Evolutionary conservation across 805 yeast species (phyloP), one percentile per base, ranked within the genome.

Genomic region (Torulaspora indica): DNA sequence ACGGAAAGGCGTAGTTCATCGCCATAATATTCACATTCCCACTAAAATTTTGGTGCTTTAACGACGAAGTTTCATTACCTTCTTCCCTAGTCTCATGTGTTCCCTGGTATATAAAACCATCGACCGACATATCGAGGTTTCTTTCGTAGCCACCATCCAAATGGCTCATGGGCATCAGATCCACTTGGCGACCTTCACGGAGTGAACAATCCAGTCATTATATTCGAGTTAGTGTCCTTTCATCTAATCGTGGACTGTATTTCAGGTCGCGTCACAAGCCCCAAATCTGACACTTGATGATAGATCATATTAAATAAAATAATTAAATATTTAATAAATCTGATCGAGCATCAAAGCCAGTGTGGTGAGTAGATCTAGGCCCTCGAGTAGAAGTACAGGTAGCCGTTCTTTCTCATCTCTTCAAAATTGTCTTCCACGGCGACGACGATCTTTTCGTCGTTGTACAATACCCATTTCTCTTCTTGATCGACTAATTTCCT

Each of bases 371-470:
- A n/a, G n/a, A n/a, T n/a, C n/a, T n/a, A n/a, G n/a, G n/a, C n/a
- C n/a, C n/a, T n/a, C n/a, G n/a, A n/a, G n/a, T n/a, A 65, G 23
- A 64, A 55, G 51, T 72, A 76, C 3, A 76, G 66, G 51, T 76
- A 77, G 2, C 79, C 73, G 56, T 75, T 72, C 46, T 67, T 65
- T 51, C 70, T 69, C 58, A 76, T 63, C 47, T 75, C 80, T 15
- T 65, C 67, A 7, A 64, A 55, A 29, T 69, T 69, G 1, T 71
- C 71, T 6, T 70, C 72, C 23, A 70, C 76, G 14, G 78, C 74
- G 8, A 70, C 56, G 7, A 84, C 91, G 2, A 89, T 95, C 63
- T 87, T 88, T 55, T 89, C 97, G 60, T 89, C 97, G 59, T 89
- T 89, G 67, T 79, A 90, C 34, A 89, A 68, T 2, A 83, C 82